Evolutionary conservation across 495 filamentous ascomycete genomes (phyloP), one percentile per base, ranked within the genome.

Genomic region (Penicillium cinerascens): DNA sequence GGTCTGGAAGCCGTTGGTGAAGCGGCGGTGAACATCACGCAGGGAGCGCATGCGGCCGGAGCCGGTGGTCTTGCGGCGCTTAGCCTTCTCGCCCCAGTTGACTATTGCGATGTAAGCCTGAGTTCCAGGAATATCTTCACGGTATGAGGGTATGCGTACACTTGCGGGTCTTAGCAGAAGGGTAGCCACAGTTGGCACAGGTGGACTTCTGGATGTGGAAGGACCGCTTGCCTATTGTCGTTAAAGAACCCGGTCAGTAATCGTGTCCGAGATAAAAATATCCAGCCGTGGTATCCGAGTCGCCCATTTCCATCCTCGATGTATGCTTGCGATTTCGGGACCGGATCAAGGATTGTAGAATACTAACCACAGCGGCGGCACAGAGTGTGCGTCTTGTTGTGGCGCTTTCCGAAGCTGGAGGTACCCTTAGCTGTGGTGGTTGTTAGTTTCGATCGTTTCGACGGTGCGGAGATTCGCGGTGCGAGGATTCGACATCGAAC

Each of bases 1-100:
- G 51, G 79, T 85, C 79, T 87, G 91, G 86, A 98, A 98, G 59
- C 91, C 91, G 79, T 98, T 97, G 78, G 85, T 88, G 82, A 95
- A 95, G 72, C 82, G 83, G 69, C 92, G 86, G 64, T 92, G 79
- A 67, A 97, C 84, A 61, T 80, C 83, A 80, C 92, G 92, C 72
- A 97, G 83, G 79, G 91, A 87, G 54, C 89, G 80, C 87, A 91
- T 91, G 65, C 93, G 85, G 74, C 93, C 93, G 69, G 89, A 89
- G 61, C 93, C 93, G 66, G 89, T 93, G 67, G 92, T 96, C 92
- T 96, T 97, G 87, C 93, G 91, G 76, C 93, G 80, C 88, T 96
- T 97, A 65, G 92, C 95, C 84, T 98, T 98, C 85, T 96, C 91
- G 77, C 87, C 83, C 93, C 93, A 98, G 86, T 98, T 95, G 83